A percentile compares a stretch with the other conserved stretches of the same genome.
Evolutionary conservation across 2,329 filamentous ascomycete genomes (phyloP).

Genomic region (Myriosclerotinia scirpicola): DNA sequence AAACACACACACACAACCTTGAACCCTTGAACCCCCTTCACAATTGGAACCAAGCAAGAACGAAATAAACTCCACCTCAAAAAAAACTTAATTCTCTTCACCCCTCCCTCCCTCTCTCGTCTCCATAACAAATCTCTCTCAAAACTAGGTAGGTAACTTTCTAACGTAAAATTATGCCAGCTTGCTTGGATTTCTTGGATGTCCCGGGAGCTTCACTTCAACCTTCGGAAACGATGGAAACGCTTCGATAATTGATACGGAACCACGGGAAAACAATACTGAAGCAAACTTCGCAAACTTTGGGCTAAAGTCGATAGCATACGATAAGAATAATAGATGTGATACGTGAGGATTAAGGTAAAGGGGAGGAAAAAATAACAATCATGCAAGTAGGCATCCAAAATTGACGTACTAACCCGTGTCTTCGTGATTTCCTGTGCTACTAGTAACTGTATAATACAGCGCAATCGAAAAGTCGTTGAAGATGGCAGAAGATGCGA

Average conservation of each 20-base stretch:
- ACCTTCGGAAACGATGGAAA: background rate
- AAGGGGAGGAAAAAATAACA: background rate
- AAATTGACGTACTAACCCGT: conserved; percentile 22
- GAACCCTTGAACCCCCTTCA: conserved; percentile 7
- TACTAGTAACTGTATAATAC: conserved; percentile 3
- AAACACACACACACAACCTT: conserved; percentile 1
- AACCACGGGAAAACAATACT: conserved; percentile 1
- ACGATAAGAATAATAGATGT: background rate
- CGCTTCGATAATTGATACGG: background rate
- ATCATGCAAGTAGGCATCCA: conserved; percentile 21
- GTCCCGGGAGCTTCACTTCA: background rate
- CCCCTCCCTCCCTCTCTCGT: background rate
- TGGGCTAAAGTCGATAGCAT: background rate
- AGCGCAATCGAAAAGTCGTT: conserved; percentile 16
- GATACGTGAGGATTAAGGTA: background rate
- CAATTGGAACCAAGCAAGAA: background rate
- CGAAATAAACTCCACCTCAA: conserved; percentile 3
- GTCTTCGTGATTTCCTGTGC: conserved; percentile 16
- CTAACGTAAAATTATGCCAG: conserved; percentile 4
- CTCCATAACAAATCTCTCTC: background rate
- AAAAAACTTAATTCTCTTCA: background rate
- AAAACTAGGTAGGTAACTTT: background rate
- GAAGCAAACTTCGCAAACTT: background rate
- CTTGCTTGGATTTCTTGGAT: conserved; percentile 3
- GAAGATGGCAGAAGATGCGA: conserved; percentile 11